Evolutionary conservation across 768 basidiomycete species (phyloP).

Genomic region (Mycena rebaudengoi): DNA sequence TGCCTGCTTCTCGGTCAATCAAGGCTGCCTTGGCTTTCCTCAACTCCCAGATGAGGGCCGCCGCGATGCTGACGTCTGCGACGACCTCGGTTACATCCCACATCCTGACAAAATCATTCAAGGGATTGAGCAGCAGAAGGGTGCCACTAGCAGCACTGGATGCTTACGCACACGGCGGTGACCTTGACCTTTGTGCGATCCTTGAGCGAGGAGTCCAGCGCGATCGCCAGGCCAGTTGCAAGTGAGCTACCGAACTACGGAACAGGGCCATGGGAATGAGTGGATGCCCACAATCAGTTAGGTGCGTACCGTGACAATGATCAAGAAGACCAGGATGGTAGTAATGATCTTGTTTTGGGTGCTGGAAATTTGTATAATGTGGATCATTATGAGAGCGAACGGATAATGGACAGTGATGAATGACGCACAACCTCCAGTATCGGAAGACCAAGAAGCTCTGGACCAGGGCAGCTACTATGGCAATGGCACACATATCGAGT

Average conservation of each 20-base stretch:
- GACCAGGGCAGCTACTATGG: slow-evolving; percentile 5
- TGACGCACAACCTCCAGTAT: slow-evolving; percentile 13
- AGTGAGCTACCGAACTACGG: slow-evolving; percentile 7
- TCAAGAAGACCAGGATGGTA: background rate
- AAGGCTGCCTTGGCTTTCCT: slow-evolving; percentile 4
- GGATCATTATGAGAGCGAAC: background rate
- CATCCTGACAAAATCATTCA: slow-evolving; percentile 5
- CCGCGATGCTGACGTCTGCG: slow-evolving; percentile 14
- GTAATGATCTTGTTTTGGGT: slow-evolving; percentile 12
- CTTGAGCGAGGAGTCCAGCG: background rate
- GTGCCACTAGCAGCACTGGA: background rate
- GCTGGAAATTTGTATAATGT: too few relatives aligned
- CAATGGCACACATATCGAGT: slow-evolving; percentile 1
- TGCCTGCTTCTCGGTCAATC: background rate
- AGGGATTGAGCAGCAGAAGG: background rate
- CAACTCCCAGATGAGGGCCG: slow-evolving; percentile 10
- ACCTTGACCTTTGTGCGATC: slow-evolving; percentile 3
- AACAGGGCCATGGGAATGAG: background rate
- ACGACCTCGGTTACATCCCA: background rate
- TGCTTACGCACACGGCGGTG: slow-evolving; percentile 9
- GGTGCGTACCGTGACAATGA: slow-evolving; percentile 10
- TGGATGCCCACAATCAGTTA: background rate
- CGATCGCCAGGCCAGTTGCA: background rate
- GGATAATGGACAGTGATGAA: background rate
- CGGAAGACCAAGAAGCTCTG: slow-evolving; percentile 16